Evolutionary conservation across 2,329 filamentous ascomycete species (phyloP), one percentile per base, ranked within the genome.

Genomic region (Alternaria sp.): DNA sequence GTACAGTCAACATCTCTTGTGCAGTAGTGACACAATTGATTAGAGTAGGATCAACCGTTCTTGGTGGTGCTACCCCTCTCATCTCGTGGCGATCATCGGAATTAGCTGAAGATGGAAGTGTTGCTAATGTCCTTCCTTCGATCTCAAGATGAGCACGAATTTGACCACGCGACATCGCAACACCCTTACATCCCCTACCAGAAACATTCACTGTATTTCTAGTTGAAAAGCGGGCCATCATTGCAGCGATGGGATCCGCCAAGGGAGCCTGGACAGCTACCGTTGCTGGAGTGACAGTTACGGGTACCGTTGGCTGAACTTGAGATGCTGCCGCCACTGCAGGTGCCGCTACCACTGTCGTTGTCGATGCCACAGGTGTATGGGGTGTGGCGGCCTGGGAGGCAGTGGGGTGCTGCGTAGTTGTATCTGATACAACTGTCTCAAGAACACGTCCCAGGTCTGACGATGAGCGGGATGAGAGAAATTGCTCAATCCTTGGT

Each of bases 111-210:
- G 49, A 8, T 32, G 49, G 49, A 24, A 52, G 49, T 18, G 26
- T 30, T 14, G n/a, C 28, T n/a, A 52, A 26, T 11, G 34, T 22
- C 9, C 22, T 38, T 5, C 36, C 49, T 18, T 39, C 22, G 2
- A 41, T 28, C 49, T 52, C 49, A 3, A 52, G 12, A 41, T 39
- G 36, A 22, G 49, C 49, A 28, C 49, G 49, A 34, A 52, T 52
- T 24, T 52, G 49, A 8, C 49, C 36, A 41, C 38, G 49, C 11
- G 49, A 52, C 49, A 52, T 52, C 18, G 49, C 49, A 18, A 52
- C 20, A n/a, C 20, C 38, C 18, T 38, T 28, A 18, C 12, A 39
- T 12, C 49, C 49, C 22, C 34, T 28, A 30, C 34, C 49, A n/a
- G 38, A 22, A 16, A 28, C n/a, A 28, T 41, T 16, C 22, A 18